A percentile compares a stretch with the other conserved stretches of the same genome.
Evolutionary conservation across 805 yeast species (phyloP).

Genomic region (Spathaspora gorwiae): DNA sequence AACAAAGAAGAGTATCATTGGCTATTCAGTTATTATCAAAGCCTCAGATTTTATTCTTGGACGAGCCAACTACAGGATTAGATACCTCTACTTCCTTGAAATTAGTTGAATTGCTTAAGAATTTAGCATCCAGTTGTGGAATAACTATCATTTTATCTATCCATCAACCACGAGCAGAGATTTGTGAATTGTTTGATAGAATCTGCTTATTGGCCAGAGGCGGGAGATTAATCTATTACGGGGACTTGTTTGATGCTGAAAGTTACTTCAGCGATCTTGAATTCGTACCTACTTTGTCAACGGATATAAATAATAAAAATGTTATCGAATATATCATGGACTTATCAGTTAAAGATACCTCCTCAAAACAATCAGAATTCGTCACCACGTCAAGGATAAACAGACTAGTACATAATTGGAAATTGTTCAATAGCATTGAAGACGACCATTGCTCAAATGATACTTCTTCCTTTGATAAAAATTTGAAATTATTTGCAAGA

Average conservation of each 20-base stretch:
- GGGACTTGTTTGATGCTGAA: conserved; percentile 40
- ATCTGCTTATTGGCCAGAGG: conserved; percentile 60
- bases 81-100: conserved; percentile 74
- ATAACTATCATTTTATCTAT: conserved; percentile 72
- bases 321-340: conserved; percentile 32
- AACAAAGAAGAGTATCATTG: conserved; percentile 69
- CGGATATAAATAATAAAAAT: conserved; percentile 9
- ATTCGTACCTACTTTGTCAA: conserved; percentile 7
- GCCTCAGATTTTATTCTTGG: conserved; percentile 73
- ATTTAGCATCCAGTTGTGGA: conserved; percentile 46
- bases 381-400: conserved; percentile 20
- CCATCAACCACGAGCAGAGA: conserved; percentile 83
- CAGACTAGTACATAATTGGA: conserved; percentile 19
- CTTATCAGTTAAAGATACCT: conserved; percentile 31
- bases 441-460: not conserved
- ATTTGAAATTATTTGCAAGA: conserved; percentile 10
- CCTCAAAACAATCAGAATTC: conserved; percentile 21
- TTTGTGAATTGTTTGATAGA: conserved; percentile 62
- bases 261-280: conserved; percentile 41
- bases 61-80: conserved; percentile 86
- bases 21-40: conserved; percentile 74
- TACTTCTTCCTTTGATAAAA: conserved; percentile 3
- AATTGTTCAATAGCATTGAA: conserved; percentile 1
- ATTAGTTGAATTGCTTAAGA: conserved; percentile 56
- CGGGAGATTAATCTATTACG: conserved; percentile 48